Percentiles rank a stretch among this genome's conserved stretches.
Conservation (phyloP, 1,139 yeast genomes). For the Lodderomyces beijingensis region DNA sequence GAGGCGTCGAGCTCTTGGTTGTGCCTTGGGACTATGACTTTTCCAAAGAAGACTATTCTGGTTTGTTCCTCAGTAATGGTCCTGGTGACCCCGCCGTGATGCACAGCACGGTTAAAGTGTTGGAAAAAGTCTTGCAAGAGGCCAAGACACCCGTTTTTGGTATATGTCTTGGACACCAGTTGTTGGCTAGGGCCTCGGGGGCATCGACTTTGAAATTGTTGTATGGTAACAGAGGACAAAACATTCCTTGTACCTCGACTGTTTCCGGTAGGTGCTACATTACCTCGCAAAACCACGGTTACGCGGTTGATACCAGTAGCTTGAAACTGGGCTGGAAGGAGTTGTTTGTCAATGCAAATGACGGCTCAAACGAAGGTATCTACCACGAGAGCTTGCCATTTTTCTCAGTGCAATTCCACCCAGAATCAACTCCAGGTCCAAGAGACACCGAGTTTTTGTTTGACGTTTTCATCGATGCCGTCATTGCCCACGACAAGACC, state of each 20-base stretch:
- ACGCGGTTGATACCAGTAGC: slow-evolving; percentile 83
- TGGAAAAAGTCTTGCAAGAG: slow-evolving; percentile 52
- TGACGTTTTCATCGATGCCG: slow-evolving; percentile 86
- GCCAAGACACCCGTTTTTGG: slow-evolving; percentile 85
- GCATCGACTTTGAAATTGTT: slow-evolving; percentile 88
- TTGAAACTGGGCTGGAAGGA: slow-evolving; percentile 85
- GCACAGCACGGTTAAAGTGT: slow-evolving; percentile 57
- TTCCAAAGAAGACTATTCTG: slow-evolving; percentile 76
- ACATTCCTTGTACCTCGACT: slow-evolving; percentile 94
- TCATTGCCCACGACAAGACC: slow-evolving; percentile 53
- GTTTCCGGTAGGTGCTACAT: slow-evolving; percentile 96
- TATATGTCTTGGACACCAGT: slow-evolving; percentile 98
- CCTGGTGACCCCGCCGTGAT: slow-evolving; percentile 98
- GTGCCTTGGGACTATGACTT: slow-evolving; percentile 96
- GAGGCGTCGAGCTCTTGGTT: slow-evolving; percentile 94
- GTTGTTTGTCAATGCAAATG: slow-evolving; percentile 92
- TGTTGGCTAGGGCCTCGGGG: slow-evolving; percentile 93
- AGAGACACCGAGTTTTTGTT: slow-evolving; percentile 97
- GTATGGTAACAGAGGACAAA: slow-evolving; percentile 99
- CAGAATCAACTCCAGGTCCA: slow-evolving; percentile 99
- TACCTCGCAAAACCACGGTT: slow-evolving; percentile 99
- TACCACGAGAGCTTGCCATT: slow-evolving; percentile 83
- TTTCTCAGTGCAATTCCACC: slow-evolving; percentile 99
- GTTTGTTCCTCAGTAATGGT: slow-evolving; percentile 94
- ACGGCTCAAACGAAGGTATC: slow-evolving; percentile 98